Evolutionary conservation across 768 basidiomycete genomes (phyloP), one percentile per base, ranked within the genome.

Genomic region (Leccinum imitatum): DNA sequence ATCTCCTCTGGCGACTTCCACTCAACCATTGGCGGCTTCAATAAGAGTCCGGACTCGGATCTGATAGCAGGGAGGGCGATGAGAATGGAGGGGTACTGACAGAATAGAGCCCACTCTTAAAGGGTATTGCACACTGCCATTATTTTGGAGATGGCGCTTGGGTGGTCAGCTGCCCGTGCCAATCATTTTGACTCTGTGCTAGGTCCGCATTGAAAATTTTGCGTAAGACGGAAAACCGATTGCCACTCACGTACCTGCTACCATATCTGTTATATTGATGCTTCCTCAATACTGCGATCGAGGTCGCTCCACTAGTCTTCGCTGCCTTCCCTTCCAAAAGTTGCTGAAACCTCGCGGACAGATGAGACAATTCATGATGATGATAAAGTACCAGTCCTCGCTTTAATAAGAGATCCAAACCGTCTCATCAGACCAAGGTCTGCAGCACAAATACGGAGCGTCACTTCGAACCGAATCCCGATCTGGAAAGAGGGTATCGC

Each of bases 1-100:
- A 87, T 66, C 70, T 84, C 83, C 3, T 68, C 70, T 31, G 67
- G 65, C 11, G 85, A 84, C 58, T 75, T 74, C 86, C 86, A 87
- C 67, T 86, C 75, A 61, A 82, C 81, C 86, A 87, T 87, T 44
- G 17, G 31, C 33, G 31, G 31, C 10, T 31, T 23, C 33, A 57
- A 21, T 53, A 52, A 59, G 47, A 51, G 66, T 27, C 39, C 3
- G 19, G 1, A 30, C 0, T 30, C 27, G 27, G n/a, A 52, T 52
- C 53, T 46, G 51, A 57, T 27, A 51, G 47, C 21, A 35, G 46
- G 3, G 56, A 47, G 37, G 56, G 23, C 44, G 58, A 15, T 8
- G 21, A 48, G 39, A 54, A 37, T n/a, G 57, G 57, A 44, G 9
- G 54, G 37, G 39, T 10, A 8, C 21, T 39, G 17, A 19, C 1